Base-by-base conservation (phyloP, 352 stramenopile species). In the Phytophthora idaei region DNA sequence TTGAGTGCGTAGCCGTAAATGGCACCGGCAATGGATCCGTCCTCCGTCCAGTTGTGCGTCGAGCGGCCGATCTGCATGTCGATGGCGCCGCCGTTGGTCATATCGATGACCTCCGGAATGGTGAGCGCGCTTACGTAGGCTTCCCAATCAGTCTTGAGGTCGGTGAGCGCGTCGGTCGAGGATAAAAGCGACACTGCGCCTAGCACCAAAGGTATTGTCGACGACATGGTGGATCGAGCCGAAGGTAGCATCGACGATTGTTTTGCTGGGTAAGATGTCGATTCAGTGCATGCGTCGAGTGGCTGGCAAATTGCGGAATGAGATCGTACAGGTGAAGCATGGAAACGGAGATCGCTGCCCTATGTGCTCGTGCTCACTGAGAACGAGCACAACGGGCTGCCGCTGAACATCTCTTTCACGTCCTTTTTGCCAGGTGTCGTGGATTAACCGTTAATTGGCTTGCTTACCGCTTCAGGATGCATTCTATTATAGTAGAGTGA, bases 1-100 rank as follows among this genome's bases (percentile, higher is more conserved):
- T 52, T 73, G 53, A 78, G 70, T 11, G 52, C 73, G 62, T 84
- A 84, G n/a, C 76, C 76, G 60, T 82, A 84, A 42, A 77, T 74
- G 29, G 50, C 51, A 15, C 64, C 76, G 1, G 68, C 47, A 36
- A 79, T 49, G n/a, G 55, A 67, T 12, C 74, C 76, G 37, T 74
- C 62, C 8, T 67, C 54, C 6, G 73, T 80, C 73, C 73, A 84
- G 44, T 76, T 78, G 57, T 84, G 76, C 4, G 57, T 55, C 1
- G 67, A 58, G 9, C 66, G 74, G 17, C 34, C 73, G 14, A 82
- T 85, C 37, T 82, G 53, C 76, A 85, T 85, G 28, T 80, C 67
- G 36, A 80, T 62, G 44, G 54, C 3, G 25, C 74, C 74, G 1
- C 76, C 73, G 3, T 27, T 36, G 3, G 62, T 71, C 62, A 85